Evolutionary conservation across 768 basidiomycete genomes (phyloP).

Genomic region (Amanita subjunquillea): DNA sequence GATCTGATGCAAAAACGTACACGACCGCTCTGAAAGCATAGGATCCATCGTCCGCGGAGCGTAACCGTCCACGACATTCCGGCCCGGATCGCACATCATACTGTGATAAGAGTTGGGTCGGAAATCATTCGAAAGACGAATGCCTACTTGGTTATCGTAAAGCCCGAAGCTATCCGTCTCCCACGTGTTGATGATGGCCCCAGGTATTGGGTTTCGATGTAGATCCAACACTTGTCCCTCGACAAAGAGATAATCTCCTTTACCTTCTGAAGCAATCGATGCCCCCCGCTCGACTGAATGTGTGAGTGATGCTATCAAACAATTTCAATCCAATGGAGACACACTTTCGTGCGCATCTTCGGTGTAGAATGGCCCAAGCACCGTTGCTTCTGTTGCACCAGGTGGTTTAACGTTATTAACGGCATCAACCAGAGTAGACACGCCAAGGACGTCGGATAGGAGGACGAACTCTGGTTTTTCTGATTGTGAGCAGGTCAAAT

Average conservation of each 20-base stretch:
- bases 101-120: conserved; percentile 23
- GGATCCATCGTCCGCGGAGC: conserved; percentile 46
- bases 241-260: conserved; percentile 77
- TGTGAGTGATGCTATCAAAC: neutral
- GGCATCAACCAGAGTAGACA: conserved; percentile 67
- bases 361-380: conserved; percentile 78
- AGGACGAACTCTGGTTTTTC: conserved; percentile 61
- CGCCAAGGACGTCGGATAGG: conserved; percentile 73
- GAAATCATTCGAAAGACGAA: neutral
- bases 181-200: conserved; percentile 74
- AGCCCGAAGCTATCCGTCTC: conserved; percentile 59
- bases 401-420: conserved; percentile 58
- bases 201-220: conserved; percentile 52
- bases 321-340: conserved; percentile 10
- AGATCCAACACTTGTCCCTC: conserved; percentile 60
- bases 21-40: conserved; percentile 69
- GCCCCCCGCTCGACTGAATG: conserved; percentile 52
- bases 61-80: conserved; percentile 67
- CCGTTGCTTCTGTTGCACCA: conserved; percentile 61
- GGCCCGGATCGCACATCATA: conserved; percentile 45
- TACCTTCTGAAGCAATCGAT: conserved; percentile 80
- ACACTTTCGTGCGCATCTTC: conserved; percentile 65
- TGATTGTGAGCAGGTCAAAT: neutral
- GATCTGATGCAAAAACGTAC: conserved; percentile 14
- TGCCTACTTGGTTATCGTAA: conserved; percentile 26